phyloP scores from a whole-genome alignment of 2,329 filamentous ascomycete species.

The Curvularia sp. region DNA sequence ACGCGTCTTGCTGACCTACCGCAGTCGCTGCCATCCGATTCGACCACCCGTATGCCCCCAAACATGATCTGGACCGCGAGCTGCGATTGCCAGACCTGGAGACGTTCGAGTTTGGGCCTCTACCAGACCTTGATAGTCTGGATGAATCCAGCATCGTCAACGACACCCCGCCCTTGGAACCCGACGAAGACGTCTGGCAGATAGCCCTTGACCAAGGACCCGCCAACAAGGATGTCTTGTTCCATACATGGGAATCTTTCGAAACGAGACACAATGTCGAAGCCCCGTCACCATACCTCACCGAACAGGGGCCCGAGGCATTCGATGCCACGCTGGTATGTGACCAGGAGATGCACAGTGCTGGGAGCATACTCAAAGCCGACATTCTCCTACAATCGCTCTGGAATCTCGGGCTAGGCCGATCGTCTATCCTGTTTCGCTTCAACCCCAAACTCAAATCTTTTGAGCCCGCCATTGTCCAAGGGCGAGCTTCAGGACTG shows the following conservation, averaged over 20 bases:
- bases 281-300: conserved; percentile 63
- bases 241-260: conserved; percentile 76
- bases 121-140: conserved; percentile 45
- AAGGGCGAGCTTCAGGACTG: conserved; percentile 59
- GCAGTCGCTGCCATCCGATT: conserved; percentile 48
- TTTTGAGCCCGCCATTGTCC: conserved; percentile 59
- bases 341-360: conserved; percentile 52
- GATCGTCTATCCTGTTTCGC: conserved; percentile 73
- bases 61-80: conserved; percentile 43
- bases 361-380: conserved; percentile 51
- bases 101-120: conserved; percentile 50
- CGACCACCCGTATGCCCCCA: conserved; percentile 52
- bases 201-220: conserved; percentile 44
- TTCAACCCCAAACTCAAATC: conserved; percentile 62
- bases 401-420: conserved; percentile 71
- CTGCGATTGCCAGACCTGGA: conserved; percentile 51
- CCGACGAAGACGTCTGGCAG: conserved; percentile 53
- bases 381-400: conserved; percentile 60
- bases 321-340: conserved; percentile 67
- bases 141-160: conserved; percentile 43
- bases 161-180: conserved; percentile 33
- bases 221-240: conserved; percentile 45
- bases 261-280: conserved; percentile 53
- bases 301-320: conserved; percentile 69
- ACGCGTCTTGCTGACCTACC: conserved; percentile 29